These are phyloP conservation scores for Penium margaritaceum DNA, from an alignment of 139 green algal genomes.

Conservation along the genomic window DNA sequence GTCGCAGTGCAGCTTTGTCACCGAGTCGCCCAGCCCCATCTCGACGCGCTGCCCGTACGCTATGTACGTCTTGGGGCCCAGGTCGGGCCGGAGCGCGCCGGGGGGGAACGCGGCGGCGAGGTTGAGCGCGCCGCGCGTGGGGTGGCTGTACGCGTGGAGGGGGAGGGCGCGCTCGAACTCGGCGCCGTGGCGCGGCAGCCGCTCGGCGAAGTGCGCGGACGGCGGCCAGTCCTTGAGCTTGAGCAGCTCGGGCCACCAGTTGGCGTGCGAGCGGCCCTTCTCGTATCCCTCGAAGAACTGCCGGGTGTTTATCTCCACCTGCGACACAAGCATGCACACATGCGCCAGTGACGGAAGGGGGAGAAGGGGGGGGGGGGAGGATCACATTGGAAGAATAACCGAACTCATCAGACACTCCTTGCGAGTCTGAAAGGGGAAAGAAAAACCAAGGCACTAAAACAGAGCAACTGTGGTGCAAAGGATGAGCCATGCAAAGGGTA, in stretches of 20 bases:
- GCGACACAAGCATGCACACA: not conserved
- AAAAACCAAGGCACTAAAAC: too few relatives aligned
- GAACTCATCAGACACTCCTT: not conserved
- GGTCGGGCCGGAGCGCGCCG: constrained; percentile 50
- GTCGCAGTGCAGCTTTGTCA: constrained; percentile 85
- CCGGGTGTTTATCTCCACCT: constrained; percentile 28
- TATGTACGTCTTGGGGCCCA: constrained; percentile 67
- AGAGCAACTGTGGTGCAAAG: not conserved
- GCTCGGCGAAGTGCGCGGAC: constrained; percentile 23
- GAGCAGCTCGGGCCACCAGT: constrained; percentile 54
- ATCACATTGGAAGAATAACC: not conserved
- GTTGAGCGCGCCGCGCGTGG: constrained; percentile 54
- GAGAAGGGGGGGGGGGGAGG: not conserved
- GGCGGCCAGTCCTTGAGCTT: constrained; percentile 86
- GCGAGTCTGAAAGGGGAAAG: not conserved
- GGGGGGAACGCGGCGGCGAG: constrained; percentile 42
- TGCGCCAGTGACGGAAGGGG: not conserved
- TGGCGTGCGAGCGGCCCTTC: constrained; percentile 6
- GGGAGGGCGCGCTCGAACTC: constrained; percentile 43
- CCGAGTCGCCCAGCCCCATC: constrained; percentile 59
- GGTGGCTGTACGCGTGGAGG: constrained; percentile 55
- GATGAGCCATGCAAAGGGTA: too few relatives aligned
- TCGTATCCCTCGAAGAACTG: constrained; percentile 33
- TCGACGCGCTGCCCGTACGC: constrained; percentile 51
- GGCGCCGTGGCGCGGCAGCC: constrained; percentile 35